Evolutionary conservation across 2,329 filamentous ascomycete species (phyloP).

Genomic region (Fusarium sambucinum): DNA sequence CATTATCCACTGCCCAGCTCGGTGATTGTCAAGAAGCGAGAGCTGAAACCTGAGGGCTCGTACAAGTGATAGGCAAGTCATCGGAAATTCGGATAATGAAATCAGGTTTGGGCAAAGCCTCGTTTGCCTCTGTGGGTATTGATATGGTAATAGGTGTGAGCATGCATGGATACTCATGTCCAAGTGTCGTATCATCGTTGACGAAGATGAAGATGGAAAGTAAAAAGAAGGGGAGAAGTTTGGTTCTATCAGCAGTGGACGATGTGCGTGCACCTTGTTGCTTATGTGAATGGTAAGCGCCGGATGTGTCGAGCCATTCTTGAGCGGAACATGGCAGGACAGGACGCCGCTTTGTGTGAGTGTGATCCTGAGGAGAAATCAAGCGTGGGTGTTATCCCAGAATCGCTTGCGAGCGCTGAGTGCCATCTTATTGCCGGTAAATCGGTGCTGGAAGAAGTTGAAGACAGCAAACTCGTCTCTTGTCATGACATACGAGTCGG

Average conservation of each 20-base stretch:
- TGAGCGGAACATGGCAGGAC: conserved; percentile 10
- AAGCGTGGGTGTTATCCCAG: conserved; percentile 63
- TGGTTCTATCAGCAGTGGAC: neutral
- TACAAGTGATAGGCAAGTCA: conserved; percentile 7
- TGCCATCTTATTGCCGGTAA: conserved; percentile 64
- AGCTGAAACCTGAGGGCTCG: conserved; percentile 30
- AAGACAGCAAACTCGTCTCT: conserved; percentile 86
- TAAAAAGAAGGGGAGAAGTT: neutral
- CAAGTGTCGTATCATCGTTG: conserved; percentile 4
- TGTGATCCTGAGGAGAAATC: conserved; percentile 33
- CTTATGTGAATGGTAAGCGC: neutral
- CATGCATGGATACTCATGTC: neutral
- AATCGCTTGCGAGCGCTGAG: conserved; percentile 63
- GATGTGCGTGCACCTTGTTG: neutral
- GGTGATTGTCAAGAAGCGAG: conserved; percentile 18
- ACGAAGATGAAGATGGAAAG: neutral
- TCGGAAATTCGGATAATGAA: conserved; percentile 23
- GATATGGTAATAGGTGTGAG: neutral
- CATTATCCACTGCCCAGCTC: conserved; percentile 1
- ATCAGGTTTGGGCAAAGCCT: conserved; percentile 6
- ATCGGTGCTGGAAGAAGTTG: conserved; percentile 83
- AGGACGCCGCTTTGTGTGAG: conserved; percentile 16
- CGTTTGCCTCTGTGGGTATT: conserved; percentile 1
- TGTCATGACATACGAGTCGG: conserved; percentile 78
- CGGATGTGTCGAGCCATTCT: conserved; percentile 9